These are phyloP conservation scores for Starmerella tilneyi DNA, from an alignment of 805 yeast species.

Conservation along the genomic window DNA sequence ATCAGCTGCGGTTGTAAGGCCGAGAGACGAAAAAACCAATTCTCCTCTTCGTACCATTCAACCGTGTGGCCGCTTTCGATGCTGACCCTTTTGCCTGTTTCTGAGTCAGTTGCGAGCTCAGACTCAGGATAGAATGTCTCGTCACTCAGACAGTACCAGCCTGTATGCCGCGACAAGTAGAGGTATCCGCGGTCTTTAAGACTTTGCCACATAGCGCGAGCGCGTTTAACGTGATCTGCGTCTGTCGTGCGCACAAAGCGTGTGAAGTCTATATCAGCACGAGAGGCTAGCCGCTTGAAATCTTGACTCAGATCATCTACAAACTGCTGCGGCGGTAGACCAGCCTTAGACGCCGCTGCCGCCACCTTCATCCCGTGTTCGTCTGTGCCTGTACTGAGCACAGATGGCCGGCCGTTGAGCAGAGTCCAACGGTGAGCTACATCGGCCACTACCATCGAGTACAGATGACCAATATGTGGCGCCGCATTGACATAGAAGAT, in stretches of 20 bases:
- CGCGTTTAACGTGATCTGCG: slow-evolving; percentile 58
- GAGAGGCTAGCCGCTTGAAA: slow-evolving; percentile 54
- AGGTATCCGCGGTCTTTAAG: slow-evolving; percentile 54
- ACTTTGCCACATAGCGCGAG: slow-evolving; percentile 56
- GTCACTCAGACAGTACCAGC: slow-evolving; percentile 93
- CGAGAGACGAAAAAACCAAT: slow-evolving; percentile 74
- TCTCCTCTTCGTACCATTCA: slow-evolving; percentile 61
- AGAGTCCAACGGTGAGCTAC: slow-evolving; percentile 62
- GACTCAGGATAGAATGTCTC: slow-evolving; percentile 86
- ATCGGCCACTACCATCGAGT: slow-evolving; percentile 79
- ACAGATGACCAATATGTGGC: slow-evolving; percentile 90
- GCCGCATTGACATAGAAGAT: slow-evolving; percentile 92
- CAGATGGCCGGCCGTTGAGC: slow-evolving; percentile 38
- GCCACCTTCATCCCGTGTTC: slow-evolving; percentile 94
- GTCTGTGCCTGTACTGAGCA: slow-evolving; percentile 84
- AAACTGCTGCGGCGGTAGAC: slow-evolving; percentile 50
- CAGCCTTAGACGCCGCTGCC: slow-evolving; percentile 57
- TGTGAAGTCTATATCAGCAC: slow-evolving; percentile 49
- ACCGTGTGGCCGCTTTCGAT: slow-evolving; percentile 73
- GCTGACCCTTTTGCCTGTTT: slow-evolving; percentile 28
- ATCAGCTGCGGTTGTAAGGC: slow-evolving; percentile 48
- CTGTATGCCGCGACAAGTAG: slow-evolving; percentile 73
- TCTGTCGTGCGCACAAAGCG: slow-evolving; percentile 90
- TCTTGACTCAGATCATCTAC: slow-evolving; percentile 60
- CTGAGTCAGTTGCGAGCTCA: slow-evolving; percentile 43